Percentiles rank a stretch among this genome's conserved stretches.
Conservation (phyloP, 495 filamentous ascomycete genomes). For the Penicillium lividum region DNA sequence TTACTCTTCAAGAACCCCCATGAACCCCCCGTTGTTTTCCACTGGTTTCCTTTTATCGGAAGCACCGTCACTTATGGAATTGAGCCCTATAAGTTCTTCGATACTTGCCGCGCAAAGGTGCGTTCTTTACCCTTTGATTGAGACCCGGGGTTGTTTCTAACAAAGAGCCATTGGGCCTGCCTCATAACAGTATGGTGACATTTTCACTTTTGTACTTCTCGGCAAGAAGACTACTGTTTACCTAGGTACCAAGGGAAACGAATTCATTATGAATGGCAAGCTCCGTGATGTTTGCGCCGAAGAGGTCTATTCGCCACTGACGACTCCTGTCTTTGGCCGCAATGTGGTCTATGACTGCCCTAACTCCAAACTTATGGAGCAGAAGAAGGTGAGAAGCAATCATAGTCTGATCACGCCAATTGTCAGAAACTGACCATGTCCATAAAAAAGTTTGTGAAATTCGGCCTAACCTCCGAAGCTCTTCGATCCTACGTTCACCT, state of each 20-base stretch:
- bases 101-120: slow-evolving; percentile 55
- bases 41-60: slow-evolving; percentile 64
- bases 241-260: slow-evolving; percentile 61
- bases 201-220: slow-evolving; percentile 65
- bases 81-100: slow-evolving; percentile 64
- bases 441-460: slow-evolving; percentile 60
- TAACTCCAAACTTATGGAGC: slow-evolving; percentile 67
- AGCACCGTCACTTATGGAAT: slow-evolving; percentile 66
- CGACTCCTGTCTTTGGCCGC: slow-evolving; percentile 63
- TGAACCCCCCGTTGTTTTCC: slow-evolving; percentile 65
- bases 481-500: slow-evolving; percentile 62
- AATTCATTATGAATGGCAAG: slow-evolving; percentile 65
- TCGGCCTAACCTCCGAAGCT: slow-evolving; percentile 62
- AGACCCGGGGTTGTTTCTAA: slow-evolving; percentile 12
- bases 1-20: slow-evolving; percentile 66
- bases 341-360: slow-evolving; percentile 68
- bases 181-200: slow-evolving; percentile 57
- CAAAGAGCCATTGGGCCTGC: background rate
- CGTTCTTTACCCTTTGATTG: slow-evolving; percentile 7
- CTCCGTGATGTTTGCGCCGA: slow-evolving; percentile 63
- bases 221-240: slow-evolving; percentile 64
- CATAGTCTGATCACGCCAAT: background rate
- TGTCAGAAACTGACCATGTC: slow-evolving; percentile 10
- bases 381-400: slow-evolving; percentile 56
- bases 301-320: slow-evolving; percentile 62